phyloP scores from a whole-genome alignment of 1,284 basidiomycete species.

The Leccinum subrobustum region DNA sequence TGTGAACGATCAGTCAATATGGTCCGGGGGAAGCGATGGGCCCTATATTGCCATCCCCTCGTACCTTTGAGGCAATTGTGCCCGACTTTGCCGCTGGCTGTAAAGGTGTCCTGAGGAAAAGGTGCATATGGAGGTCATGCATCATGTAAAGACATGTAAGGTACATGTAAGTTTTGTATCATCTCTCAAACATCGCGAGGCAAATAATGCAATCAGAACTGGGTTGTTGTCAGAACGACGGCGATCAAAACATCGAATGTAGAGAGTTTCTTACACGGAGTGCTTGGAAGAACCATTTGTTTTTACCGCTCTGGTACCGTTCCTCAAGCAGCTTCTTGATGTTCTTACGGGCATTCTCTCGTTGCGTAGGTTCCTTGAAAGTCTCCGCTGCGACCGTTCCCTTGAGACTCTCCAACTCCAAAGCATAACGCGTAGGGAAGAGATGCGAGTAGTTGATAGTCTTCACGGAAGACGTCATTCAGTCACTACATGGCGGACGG shows the following conservation, averaged over 20 bases:
- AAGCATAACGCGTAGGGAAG: slow-evolving; percentile 95
- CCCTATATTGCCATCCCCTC: neutral
- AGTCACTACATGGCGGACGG: neutral
- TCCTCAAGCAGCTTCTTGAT: slow-evolving; percentile 96
- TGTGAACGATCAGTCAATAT: neutral
- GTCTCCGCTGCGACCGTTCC: slow-evolving; percentile 80
- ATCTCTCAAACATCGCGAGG: slow-evolving; percentile 14
- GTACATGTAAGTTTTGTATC: slow-evolving; percentile 34
- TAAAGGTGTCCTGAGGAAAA: slow-evolving; percentile 2
- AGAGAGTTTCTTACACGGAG: slow-evolving; percentile 58
- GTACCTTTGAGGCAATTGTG: neutral
- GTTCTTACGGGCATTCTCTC: slow-evolving; percentile 92
- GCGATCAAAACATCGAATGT: neutral
- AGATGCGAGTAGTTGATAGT: slow-evolving; percentile 95
- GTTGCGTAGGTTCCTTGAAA: slow-evolving; percentile 93
- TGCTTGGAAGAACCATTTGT: slow-evolving; percentile 92
- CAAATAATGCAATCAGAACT: slow-evolving; percentile 31
- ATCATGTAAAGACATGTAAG: slow-evolving; percentile 28
- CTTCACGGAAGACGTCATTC: slow-evolving; percentile 37
- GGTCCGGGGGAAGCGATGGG: neutral
- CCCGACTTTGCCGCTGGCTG: neutral
- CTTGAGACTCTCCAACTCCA: slow-evolving; percentile 93
- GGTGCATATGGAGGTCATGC: slow-evolving; percentile 23
- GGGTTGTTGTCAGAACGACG: neutral
- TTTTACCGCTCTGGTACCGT: slow-evolving; percentile 87